These are phyloP conservation scores for Russula olivacea DNA, from an alignment of 768 basidiomycete species.

Conservation along the genomic window DNA sequence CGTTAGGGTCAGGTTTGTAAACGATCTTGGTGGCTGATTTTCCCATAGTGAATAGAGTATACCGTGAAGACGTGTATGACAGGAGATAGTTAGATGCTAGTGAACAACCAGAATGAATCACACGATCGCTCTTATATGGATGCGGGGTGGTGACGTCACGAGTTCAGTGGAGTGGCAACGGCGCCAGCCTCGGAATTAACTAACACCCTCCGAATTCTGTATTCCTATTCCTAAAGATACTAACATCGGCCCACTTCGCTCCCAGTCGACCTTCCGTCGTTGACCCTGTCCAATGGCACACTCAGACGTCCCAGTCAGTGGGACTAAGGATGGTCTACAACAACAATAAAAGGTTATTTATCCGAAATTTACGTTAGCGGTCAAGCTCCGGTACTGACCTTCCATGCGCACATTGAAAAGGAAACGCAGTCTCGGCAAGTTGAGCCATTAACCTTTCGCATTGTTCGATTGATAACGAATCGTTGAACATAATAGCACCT, in stretches of 20 bases:
- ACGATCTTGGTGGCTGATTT: constrained; percentile 60
- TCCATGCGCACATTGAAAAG: constrained; percentile 97
- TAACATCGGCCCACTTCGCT: constrained; percentile 10
- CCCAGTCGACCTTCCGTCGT: constrained; percentile 12
- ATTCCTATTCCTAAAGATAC: neutral
- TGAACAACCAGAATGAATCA: constrained; percentile 1
- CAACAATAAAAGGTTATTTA: neutral
- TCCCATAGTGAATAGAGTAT: constrained; percentile 33
- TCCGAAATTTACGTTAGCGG: constrained; percentile 6
- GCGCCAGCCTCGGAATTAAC: neutral
- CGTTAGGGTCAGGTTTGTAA: constrained; percentile 71
- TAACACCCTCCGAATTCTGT: neutral
- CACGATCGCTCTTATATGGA: constrained; percentile 25
- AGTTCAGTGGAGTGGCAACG: neutral
- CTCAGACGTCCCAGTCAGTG: constrained; percentile 36
- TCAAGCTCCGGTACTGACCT: constrained; percentile 40
- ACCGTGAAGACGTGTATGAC: neutral
- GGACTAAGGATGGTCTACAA: constrained; percentile 49
- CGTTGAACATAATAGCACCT: constrained; percentile 99
- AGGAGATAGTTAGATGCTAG: neutral
- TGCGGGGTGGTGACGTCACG: constrained; percentile 19
- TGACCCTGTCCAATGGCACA: neutral
- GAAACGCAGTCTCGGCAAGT: constrained; percentile 68
- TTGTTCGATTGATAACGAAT: constrained; percentile 59
- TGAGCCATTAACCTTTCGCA: constrained; percentile 61